Base-by-base conservation (phyloP, 1,139 yeast species). In the Yamadazyma membranifaciens region DNA sequence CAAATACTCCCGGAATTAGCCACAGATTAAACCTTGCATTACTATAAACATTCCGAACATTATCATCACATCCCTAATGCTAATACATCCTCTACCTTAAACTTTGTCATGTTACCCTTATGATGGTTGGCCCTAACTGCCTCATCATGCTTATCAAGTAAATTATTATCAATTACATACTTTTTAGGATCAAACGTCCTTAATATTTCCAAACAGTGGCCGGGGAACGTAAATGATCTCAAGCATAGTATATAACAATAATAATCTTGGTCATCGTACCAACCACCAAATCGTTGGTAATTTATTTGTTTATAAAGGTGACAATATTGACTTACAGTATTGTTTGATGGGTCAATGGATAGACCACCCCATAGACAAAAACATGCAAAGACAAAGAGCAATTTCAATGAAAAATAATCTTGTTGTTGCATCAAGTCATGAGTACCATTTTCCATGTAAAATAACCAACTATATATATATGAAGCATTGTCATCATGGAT, bases 181-280 rank as follows among this genome's bases (percentile, higher is more conserved):
- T 22, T 24, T 13, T 33, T 24, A n/a, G 42, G 39, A 30, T 31
- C 31, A 32, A 39, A 39, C 7, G 22, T 34, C 3, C n/a, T 9
- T 20, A 35, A 31, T 4, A 36, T 27, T 2, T 32, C 28, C 3
- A 32, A 32, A 6, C 29, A 30, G 12, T 12, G 11, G 12, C 11
- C 11, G 6, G 38, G 29, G 15, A 36, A 22, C 5, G 5, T 7
- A 22, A 17, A 29, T 7, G 10, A 11, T 5, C 20, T 16, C n/a
- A 13, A 20, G 24, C 33, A 17, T n/a, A 36, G 17, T 9, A 13
- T n/a, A 30, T 29, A 36, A 31, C 33, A 7, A 25, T 24, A 22
- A n/a, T 12, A 24, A 31, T 36, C 38, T 10, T 17, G 9, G 9
- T 30, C 30, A 13, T 36, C 38, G 12, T 12, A 30, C 38, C 38